Conservation (phyloP, 1,139 yeast genomes). For the Kurtzmaniella quercitrusa region DNA sequence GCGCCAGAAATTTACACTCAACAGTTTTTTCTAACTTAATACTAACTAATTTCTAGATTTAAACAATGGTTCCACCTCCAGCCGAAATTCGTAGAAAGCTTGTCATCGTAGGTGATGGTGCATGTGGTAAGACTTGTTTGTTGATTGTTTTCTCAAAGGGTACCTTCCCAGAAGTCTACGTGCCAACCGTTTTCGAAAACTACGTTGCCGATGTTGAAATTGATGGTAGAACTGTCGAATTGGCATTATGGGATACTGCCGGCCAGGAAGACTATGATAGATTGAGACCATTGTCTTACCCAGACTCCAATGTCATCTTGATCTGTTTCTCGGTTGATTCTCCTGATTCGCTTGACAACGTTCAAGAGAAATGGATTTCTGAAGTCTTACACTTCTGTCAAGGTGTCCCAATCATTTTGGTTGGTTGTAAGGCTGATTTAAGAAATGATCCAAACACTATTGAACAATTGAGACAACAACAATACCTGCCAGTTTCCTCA, state of each 20-base stretch:
- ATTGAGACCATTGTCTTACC: slow-evolving; percentile 88
- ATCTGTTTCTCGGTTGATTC: slow-evolving; percentile 90
- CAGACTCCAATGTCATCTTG: slow-evolving; percentile 87
- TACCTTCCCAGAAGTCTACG: slow-evolving; percentile 92
- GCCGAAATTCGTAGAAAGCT: slow-evolving; percentile 75
- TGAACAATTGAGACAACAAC: slow-evolving; percentile 70
- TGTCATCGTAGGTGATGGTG: slow-evolving; percentile 86
- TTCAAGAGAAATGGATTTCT: slow-evolving; percentile 91
- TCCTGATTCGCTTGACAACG: slow-evolving; percentile 90
- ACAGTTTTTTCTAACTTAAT: too few relatives aligned
- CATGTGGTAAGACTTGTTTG: slow-evolving; percentile 82
- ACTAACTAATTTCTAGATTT: slow-evolving; percentile 8
- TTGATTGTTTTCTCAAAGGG: slow-evolving; percentile 88
- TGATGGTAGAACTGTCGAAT: slow-evolving; percentile 89
- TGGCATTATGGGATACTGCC: slow-evolving; percentile 98
- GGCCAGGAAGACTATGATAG: slow-evolving; percentile 98
- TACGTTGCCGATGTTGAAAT: slow-evolving; percentile 93
- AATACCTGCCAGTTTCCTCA: slow-evolving; percentile 70
- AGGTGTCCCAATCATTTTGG: slow-evolving; percentile 90
- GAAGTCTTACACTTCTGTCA: slow-evolving; percentile 94
- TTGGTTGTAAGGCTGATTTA: slow-evolving; percentile 88
- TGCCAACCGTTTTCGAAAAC: slow-evolving; percentile 93
- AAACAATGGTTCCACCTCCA: slow-evolving; percentile 43
- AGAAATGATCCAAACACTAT: slow-evolving; percentile 78
- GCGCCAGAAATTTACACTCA: too few relatives aligned